These are phyloP conservation scores for Collybiopsis luxurians DNA, from an alignment of 768 basidiomycete genomes.

Conservation along the genomic window DNA sequence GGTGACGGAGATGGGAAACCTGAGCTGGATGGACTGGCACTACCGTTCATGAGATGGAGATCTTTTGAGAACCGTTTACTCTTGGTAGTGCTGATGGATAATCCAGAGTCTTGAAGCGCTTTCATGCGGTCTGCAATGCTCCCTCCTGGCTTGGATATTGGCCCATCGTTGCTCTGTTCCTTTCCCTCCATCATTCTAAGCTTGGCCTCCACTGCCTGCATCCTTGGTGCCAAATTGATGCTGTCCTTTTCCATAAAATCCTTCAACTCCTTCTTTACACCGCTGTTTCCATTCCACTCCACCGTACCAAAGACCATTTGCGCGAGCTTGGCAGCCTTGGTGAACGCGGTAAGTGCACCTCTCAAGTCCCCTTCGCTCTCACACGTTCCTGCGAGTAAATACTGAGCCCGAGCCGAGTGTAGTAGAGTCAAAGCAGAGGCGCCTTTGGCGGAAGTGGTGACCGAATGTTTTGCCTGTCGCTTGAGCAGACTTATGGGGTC, in stretches of 20 bases:
- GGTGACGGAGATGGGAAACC: slow-evolving; percentile 26
- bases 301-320: slow-evolving; percentile 60
- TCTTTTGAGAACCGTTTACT: slow-evolving; percentile 5
- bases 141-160: slow-evolving; percentile 48
- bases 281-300: slow-evolving; percentile 41
- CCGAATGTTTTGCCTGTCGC: slow-evolving; percentile 15
- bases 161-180: slow-evolving; percentile 14
- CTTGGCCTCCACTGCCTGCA: slow-evolving; percentile 43
- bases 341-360: slow-evolving; percentile 56
- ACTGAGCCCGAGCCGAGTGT: slow-evolving; percentile 57
- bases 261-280: slow-evolving; percentile 59
- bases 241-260: slow-evolving; percentile 55
- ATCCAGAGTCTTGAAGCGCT: slow-evolving; percentile 69
- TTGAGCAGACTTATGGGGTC: not conserved
- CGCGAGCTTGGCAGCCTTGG: slow-evolving; percentile 58
- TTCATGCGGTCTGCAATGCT: slow-evolving; percentile 82
- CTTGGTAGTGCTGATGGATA: slow-evolving; percentile 57
- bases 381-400: slow-evolving; percentile 29
- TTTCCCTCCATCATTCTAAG: slow-evolving; percentile 40
- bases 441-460: slow-evolving; percentile 52
- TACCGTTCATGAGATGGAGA: not conserved
- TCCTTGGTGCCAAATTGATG: slow-evolving; percentile 34
- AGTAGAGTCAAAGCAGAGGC: slow-evolving; percentile 61
- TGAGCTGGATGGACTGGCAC: slow-evolving; percentile 20
- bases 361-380: slow-evolving; percentile 55